Evolutionary conservation across 2,329 filamentous ascomycete species (phyloP).

Genomic region (Lachnellula subtilissima): DNA sequence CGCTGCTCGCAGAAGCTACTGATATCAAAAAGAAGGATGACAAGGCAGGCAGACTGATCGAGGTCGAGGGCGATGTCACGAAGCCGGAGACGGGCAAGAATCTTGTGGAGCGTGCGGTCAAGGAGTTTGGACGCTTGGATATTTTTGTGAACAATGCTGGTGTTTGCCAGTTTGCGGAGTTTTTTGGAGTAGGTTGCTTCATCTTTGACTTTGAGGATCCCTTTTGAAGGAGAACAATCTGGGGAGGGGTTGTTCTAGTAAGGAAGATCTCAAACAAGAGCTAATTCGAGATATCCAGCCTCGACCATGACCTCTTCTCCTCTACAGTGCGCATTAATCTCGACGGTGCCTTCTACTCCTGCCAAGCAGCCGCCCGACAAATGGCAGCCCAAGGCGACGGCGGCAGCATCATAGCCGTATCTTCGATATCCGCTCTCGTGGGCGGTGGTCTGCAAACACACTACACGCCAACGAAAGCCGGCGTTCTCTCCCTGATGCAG

Average conservation of each 20-base stretch:
- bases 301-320: slow-evolving; percentile 65
- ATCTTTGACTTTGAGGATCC: slow-evolving; percentile 6
- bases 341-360: slow-evolving; percentile 80
- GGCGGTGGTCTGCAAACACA: slow-evolving; percentile 76
- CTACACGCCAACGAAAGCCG: slow-evolving; percentile 87
- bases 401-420: slow-evolving; percentile 75
- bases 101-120: slow-evolving; percentile 63
- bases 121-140: slow-evolving; percentile 58
- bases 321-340: slow-evolving; percentile 76
- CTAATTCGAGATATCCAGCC: slow-evolving; percentile 34
- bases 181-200: slow-evolving; percentile 60
- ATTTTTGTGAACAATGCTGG: slow-evolving; percentile 87
- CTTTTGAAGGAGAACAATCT: background rate
- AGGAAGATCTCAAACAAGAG: background rate
- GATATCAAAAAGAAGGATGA: slow-evolving; percentile 39
- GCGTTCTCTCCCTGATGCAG: slow-evolving; percentile 76
- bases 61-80: slow-evolving; percentile 72
- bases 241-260: background rate
- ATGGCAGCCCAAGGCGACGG: slow-evolving; percentile 66
- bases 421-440: slow-evolving; percentile 68
- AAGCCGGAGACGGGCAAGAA: slow-evolving; percentile 64
- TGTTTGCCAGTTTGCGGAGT: slow-evolving; percentile 82
- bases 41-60: slow-evolving; percentile 53
- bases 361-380: slow-evolving; percentile 78
- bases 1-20: slow-evolving; percentile 48